Evolutionary conservation across 371 early-diverging fungal species (phyloP).

Genomic region (Saksenaea vasiformis): DNA sequence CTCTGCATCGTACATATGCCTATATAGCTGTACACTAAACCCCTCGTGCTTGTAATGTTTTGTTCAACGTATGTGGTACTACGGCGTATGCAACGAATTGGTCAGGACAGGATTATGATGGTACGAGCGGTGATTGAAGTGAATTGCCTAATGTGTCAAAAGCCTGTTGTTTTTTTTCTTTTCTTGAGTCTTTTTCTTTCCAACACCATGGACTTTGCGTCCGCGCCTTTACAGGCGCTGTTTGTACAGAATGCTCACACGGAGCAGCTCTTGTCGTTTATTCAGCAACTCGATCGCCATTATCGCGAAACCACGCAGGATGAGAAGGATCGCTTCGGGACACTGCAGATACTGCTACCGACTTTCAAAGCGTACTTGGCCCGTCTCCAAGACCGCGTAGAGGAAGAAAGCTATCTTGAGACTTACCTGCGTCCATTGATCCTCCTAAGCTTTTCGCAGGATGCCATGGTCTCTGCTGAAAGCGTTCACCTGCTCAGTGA

Average conservation of each 20-base stretch:
- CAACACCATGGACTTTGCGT: slow-evolving; percentile 42
- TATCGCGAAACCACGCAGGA: slow-evolving; percentile 28
- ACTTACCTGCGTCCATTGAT: slow-evolving; percentile 33
- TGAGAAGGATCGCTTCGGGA: slow-evolving; percentile 45
- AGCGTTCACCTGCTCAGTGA: slow-evolving; percentile 34
- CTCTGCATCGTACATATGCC: too few species aligned
- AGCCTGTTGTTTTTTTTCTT: neutral
- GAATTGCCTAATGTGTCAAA: too few species aligned
- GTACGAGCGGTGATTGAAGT: too few species aligned
- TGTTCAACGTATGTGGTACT: too few species aligned
- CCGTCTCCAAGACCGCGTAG: slow-evolving; percentile 14
- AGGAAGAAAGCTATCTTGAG: slow-evolving; percentile 24
- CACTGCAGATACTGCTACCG: slow-evolving; percentile 43
- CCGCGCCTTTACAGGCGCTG: slow-evolving; percentile 39
- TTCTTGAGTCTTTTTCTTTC: neutral
- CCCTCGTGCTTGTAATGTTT: too few species aligned
- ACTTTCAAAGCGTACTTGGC: slow-evolving; percentile 38
- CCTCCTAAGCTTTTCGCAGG: slow-evolving; percentile 31
- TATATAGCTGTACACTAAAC: too few species aligned
- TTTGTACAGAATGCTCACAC: slow-evolving; percentile 32
- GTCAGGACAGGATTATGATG: too few species aligned
- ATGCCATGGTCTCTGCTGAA: slow-evolving; percentile 42
- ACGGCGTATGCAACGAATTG: too few species aligned
- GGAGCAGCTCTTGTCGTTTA: slow-evolving; percentile 31
- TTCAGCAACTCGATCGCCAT: slow-evolving; percentile 36